A percentile compares a stretch with the other conserved stretches of the same genome.
Conservation (phyloP, 2,329 filamentous ascomycete species). For the Colletotrichum agaves region DNA sequence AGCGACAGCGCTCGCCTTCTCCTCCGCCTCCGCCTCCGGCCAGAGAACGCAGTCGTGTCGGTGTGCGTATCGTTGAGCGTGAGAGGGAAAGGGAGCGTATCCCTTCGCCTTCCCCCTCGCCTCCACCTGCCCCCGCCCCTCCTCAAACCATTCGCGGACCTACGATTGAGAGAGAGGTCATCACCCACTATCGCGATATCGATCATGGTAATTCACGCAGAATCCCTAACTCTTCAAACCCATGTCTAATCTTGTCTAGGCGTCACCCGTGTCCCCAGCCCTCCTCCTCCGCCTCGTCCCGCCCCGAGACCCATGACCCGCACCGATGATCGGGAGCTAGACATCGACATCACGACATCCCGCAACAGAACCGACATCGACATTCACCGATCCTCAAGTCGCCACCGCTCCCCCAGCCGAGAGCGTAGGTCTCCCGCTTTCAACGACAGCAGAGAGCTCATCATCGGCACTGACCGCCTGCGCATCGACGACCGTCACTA, state of each 20-base stretch:
- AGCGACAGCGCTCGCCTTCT: slow-evolving; percentile 52
- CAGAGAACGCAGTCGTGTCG: slow-evolving; percentile 34
- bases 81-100: slow-evolving; percentile 54
- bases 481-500: slow-evolving; percentile 55
- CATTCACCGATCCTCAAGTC: slow-evolving; percentile 55
- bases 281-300: slow-evolving; percentile 62
- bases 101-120: slow-evolving; percentile 60
- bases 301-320: slow-evolving; percentile 56
- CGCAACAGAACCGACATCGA: slow-evolving; percentile 68
- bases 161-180: slow-evolving; percentile 87
- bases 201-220: slow-evolving; percentile 76
- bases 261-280: slow-evolving; percentile 58
- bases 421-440: slow-evolving; percentile 54
- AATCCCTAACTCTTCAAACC: neutral
- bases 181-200: slow-evolving; percentile 87
- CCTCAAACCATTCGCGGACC: slow-evolving; percentile 77
- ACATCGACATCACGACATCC: slow-evolving; percentile 70
- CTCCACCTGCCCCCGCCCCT: slow-evolving; percentile 67
- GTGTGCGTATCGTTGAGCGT: slow-evolving; percentile 58
- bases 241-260: slow-evolving; percentile 49
- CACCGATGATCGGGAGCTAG: slow-evolving; percentile 63
- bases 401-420: slow-evolving; percentile 49
- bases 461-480: slow-evolving; percentile 66
- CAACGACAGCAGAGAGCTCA: slow-evolving; percentile 66
- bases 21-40: slow-evolving; percentile 38